phyloP scores from a whole-genome alignment of 108 stramenopile genomes.

The Schizochytrium sp. region DNA sequence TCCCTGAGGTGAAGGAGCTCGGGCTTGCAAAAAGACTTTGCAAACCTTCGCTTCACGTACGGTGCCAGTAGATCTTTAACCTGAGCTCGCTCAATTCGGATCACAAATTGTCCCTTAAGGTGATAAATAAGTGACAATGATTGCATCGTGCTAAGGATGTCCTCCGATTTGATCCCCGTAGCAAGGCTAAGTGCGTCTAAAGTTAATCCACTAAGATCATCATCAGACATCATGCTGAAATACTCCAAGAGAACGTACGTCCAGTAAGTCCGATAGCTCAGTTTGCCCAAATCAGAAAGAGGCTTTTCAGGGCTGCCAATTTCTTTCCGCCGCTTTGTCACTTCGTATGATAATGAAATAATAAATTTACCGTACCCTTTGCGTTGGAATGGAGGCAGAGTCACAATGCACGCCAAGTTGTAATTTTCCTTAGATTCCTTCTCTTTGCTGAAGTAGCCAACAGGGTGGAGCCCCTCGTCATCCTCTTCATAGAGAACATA shows the following conservation, averaged over 20 bases:
- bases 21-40: constrained; percentile 56
- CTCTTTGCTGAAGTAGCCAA: constrained; percentile 99
- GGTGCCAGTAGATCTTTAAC: neutral
- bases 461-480: constrained; percentile 85
- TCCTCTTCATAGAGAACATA: constrained; percentile 94
- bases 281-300: constrained; percentile 97
- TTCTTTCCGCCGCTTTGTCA: constrained; percentile 93
- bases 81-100: constrained; percentile 50
- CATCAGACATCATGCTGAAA: constrained; percentile 71
- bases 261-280: constrained; percentile 95
- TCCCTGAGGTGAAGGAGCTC: constrained; percentile 52
- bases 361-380: constrained; percentile 99
- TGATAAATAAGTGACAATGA: constrained; percentile 91
- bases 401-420: constrained; percentile 99
- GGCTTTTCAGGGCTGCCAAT: constrained; percentile 98
- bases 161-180: constrained; percentile 95
- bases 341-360: constrained; percentile 96
- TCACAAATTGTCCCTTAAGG: constrained; percentile 98
- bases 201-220: constrained; percentile 75
- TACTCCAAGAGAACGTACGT: constrained; percentile 79
- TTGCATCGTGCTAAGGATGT: constrained; percentile 96
- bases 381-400: constrained; percentile 96
- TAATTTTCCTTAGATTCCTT: constrained; percentile 98
- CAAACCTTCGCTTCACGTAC: constrained; percentile 18
- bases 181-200: constrained; percentile 85